These are phyloP conservation scores for Venturia nashicola DNA, from an alignment of 2,329 filamentous ascomycete species.

Conservation along the genomic window DNA sequence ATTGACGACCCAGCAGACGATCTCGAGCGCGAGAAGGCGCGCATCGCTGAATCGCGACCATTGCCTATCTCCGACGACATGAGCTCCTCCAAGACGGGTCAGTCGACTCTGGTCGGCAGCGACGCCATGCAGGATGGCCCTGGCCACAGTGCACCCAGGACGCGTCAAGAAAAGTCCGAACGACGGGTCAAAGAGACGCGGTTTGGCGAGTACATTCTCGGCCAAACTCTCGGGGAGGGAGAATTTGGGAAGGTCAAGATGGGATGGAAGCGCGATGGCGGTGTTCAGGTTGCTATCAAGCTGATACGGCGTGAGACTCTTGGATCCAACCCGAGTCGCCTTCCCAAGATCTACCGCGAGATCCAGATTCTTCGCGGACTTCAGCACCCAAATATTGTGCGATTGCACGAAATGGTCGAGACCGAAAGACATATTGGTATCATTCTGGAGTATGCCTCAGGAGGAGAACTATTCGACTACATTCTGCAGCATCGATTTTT, in stretches of 20 bases:
- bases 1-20: constrained; percentile 66
- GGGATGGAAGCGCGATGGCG: constrained; percentile 94
- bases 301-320: constrained; percentile 87
- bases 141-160: constrained; percentile 23
- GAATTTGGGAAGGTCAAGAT: constrained; percentile 99
- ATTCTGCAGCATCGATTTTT: constrained; percentile 94
- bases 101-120: constrained; percentile 20
- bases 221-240: constrained; percentile 91
- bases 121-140: constrained; percentile 27
- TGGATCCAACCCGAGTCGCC: constrained; percentile 72
- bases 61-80: constrained; percentile 21
- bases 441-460: constrained; percentile 94
- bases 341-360: constrained; percentile 96
- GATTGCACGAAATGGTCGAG: constrained; percentile 95
- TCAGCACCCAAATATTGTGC: constrained; percentile 93
- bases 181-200: constrained; percentile 57
- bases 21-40: constrained; percentile 56
- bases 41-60: constrained; percentile 49
- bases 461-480: constrained; percentile 95
- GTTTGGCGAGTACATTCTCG: constrained; percentile 91
- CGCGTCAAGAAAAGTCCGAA: constrained; percentile 43
- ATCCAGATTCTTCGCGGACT: constrained; percentile 81
- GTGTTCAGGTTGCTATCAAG: constrained; percentile 90
- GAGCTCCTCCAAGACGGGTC: constrained; percentile 32
- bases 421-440: constrained; percentile 96